phyloP scores from a whole-genome alignment of 345 rosid species.

The Streptanthus diversifolius region DNA sequence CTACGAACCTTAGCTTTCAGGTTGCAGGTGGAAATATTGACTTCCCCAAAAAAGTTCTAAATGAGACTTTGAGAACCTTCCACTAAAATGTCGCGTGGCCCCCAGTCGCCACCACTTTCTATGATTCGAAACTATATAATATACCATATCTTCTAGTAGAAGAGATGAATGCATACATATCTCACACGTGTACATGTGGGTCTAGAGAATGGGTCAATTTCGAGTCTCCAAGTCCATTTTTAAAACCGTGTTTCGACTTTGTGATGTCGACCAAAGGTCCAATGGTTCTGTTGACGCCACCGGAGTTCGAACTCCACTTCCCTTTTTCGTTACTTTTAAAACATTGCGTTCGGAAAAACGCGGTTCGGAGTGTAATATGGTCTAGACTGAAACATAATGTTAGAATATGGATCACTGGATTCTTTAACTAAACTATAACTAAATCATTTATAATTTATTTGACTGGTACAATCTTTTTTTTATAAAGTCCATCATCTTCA shows the following conservation, averaged over 20 bases:
- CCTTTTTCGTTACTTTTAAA: neutral
- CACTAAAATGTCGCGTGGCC: constrained; percentile 28
- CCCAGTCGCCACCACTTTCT: constrained; percentile 14
- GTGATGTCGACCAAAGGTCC: constrained; percentile 8
- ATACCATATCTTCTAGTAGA: neutral
- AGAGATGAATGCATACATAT: neutral
- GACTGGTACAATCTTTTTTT: neutral
- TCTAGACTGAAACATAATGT: neutral
- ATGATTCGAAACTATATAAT: neutral
- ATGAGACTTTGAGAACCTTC: neutral
- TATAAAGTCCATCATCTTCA: neutral
- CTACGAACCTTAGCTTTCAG: constrained; percentile 18
- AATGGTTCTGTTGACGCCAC: constrained; percentile 9
- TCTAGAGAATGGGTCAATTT: constrained; percentile 8
- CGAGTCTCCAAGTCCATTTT: neutral
- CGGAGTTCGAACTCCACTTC: constrained; percentile 10
- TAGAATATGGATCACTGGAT: neutral
- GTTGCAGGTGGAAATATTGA: constrained; percentile 19
- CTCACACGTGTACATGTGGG: constrained; percentile 1
- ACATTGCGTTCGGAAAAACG: neutral
- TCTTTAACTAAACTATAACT: neutral
- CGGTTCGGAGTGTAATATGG: neutral
- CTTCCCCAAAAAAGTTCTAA: neutral
- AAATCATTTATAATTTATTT: neutral
- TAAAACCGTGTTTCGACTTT: constrained; percentile 12